phyloP scores from a whole-genome alignment of 306 rosid species.

The Sindora glabra region DNA sequence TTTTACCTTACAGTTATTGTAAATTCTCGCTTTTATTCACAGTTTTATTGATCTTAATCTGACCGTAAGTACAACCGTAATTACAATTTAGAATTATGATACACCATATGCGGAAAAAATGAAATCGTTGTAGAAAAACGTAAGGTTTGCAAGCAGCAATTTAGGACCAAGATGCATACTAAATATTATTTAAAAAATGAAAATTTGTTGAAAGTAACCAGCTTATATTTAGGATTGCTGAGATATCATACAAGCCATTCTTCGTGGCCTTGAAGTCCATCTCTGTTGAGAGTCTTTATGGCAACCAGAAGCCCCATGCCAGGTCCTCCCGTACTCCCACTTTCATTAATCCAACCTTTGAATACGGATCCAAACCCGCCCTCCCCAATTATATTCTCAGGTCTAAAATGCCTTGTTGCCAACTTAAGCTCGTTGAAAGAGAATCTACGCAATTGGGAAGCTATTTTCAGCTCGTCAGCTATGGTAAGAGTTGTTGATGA shows the following conservation, averaged over 20 bases:
- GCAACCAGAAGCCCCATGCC: constrained; percentile 38
- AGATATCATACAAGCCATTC: constrained; percentile 57
- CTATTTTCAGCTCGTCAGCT: constrained; percentile 31
- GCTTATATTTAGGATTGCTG: constrained; percentile 18
- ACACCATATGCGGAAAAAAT: too few species aligned
- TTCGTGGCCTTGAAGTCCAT: constrained; percentile 50
- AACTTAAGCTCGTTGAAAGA: constrained; percentile 32
- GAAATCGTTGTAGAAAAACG: too few species aligned
- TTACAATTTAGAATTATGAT: too few species aligned
- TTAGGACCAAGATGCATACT: not conserved
- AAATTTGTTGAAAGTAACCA: constrained; percentile 22
- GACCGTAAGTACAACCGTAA: not conserved
- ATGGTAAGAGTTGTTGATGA: constrained; percentile 33
- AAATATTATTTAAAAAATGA: not conserved
- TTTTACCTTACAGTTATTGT: not conserved
- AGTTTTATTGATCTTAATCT: not conserved
- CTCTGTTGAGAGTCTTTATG: constrained; percentile 44
- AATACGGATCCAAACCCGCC: constrained; percentile 45
- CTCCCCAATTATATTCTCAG: constrained; percentile 36
- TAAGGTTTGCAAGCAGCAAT: not conserved
- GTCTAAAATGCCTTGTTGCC: constrained; percentile 33
- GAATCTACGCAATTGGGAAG: constrained; percentile 35
- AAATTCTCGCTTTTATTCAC: too few species aligned
- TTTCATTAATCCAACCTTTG: constrained; percentile 37
- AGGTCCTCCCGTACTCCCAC: constrained; percentile 35